Conservation (phyloP, 2,329 filamentous ascomycete genomes). For the Curvularia lunata region DNA sequence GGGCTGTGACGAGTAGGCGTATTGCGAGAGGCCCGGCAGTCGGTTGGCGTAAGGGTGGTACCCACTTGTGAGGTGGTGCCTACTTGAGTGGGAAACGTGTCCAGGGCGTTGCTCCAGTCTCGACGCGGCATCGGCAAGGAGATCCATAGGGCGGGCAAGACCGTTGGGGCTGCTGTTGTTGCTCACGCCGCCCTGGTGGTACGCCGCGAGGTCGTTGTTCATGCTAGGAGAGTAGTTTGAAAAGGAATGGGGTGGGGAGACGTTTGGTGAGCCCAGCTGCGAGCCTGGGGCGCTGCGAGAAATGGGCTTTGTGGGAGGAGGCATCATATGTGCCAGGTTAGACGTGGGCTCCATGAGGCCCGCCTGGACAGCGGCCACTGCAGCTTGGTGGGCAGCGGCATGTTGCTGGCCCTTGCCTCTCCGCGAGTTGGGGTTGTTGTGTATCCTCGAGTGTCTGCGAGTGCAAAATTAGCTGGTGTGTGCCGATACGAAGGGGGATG, state of each 20-base stretch:
- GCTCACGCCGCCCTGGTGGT: conserved; percentile 48
- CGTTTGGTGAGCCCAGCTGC: conserved; percentile 88
- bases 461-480: conserved; percentile 19
- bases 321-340: conserved; percentile 71
- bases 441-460: conserved; percentile 87
- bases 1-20: conserved; percentile 73
- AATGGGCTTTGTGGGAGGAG: conserved; percentile 73
- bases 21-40: conserved; percentile 60
- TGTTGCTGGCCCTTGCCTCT: conserved; percentile 81
- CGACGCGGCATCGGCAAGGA: conserved; percentile 72
- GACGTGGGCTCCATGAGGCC: conserved; percentile 59
- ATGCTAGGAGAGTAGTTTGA: conserved; percentile 65
- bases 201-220: conserved; percentile 64
- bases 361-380: conserved; percentile 58
- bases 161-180: conserved; percentile 55
- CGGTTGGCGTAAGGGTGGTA: conserved; percentile 62
- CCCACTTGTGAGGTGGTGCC: conserved; percentile 51
- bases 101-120: conserved; percentile 68
- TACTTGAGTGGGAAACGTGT: conserved; percentile 48
- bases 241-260: conserved; percentile 92
- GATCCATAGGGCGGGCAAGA: conserved; percentile 65
- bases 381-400: conserved; percentile 64
- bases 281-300: conserved; percentile 89
- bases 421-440: conserved; percentile 98
- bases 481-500: not conserved